A percentile compares a stretch with the other conserved stretches of the same genome.
phyloP scores from a whole-genome alignment of 2,329 filamentous ascomycete species.

The Fusarium sp. region DNA sequence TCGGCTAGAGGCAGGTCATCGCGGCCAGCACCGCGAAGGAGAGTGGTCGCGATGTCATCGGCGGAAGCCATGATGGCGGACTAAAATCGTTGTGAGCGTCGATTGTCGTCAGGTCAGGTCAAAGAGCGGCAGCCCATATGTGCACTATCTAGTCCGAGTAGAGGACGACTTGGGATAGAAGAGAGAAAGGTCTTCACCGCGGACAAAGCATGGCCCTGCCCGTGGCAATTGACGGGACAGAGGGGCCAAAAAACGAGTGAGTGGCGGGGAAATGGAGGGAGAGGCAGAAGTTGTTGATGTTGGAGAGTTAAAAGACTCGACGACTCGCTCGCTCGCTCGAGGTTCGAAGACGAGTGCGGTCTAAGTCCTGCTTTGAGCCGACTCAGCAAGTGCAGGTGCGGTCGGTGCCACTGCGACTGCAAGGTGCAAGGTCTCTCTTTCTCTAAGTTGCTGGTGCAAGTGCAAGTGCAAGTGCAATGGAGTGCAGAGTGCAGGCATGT shows the following conservation, averaged over 20 bases:
- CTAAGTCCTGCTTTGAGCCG: constrained; percentile 46
- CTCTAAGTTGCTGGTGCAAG: constrained; percentile 17
- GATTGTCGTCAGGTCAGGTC: constrained; percentile 34
- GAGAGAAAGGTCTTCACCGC: constrained; percentile 49
- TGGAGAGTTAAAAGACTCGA: constrained; percentile 43
- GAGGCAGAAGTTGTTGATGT: constrained; percentile 45
- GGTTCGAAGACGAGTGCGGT: constrained; percentile 46
- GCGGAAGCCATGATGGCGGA: constrained; percentile 51
- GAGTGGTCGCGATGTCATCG: constrained; percentile 49
- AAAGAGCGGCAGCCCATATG: constrained; percentile 42
- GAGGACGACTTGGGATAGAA: constrained; percentile 32
- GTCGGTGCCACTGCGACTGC: constrained; percentile 37
- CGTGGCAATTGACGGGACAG: constrained; percentile 51
- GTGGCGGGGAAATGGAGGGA: constrained; percentile 39
- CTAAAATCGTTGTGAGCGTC: constrained; percentile 45
- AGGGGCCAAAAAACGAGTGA: constrained; percentile 42
- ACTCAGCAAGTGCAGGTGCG: constrained; percentile 44
- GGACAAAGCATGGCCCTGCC: constrained; percentile 54
- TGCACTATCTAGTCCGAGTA: constrained; percentile 34
- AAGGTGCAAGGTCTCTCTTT: constrained; percentile 11
- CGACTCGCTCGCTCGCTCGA: constrained; percentile 21
- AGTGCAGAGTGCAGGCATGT: constrained; percentile 31
- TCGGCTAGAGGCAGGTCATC: constrained; percentile 52
- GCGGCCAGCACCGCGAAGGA: constrained; percentile 39
- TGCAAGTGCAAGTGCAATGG: constrained; percentile 31